Evolutionary conservation across 2,329 filamentous ascomycete genomes (phyloP), one percentile per base, ranked within the genome.

Genomic region (Clarireedia paspali): DNA sequence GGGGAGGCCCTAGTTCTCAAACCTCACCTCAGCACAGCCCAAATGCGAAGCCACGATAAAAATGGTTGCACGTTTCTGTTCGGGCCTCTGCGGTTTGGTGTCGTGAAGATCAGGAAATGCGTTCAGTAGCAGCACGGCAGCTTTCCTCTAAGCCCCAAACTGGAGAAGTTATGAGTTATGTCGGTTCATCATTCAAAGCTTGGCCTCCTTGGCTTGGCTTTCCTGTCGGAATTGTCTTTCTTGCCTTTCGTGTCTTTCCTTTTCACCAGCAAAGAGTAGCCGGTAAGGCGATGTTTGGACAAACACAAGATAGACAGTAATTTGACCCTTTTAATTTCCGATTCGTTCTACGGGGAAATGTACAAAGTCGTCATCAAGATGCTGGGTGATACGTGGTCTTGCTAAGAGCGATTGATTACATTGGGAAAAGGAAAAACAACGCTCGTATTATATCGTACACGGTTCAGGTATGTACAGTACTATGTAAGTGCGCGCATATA

Each of bases 141-240:
- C 30, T 9, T 14, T 12, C 10, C 12, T 34, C 30, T 34, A 34
- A 34, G 30, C 30, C 30, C 30, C 30, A 34, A 34, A 34, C 30
- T 34, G 30, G 30, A 34, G 30, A 34, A 12, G 30, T 34, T 34
- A 34, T 34, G 30, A 34, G 30, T 34, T 34, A 34, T 34, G 30
- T 34, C 40, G 26, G 40, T 47, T 26, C 39, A 6, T n/a, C 27
- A 53, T 14, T 5, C 26, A 39, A 52, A 46, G 50, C 50, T 53
- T 53, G 50, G 50, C 50, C 27, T 5, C 36, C 50, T 53, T 53
- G 50, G 50, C 10, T 30, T 20, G 14, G 27, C 40, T 46, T 47
- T 47, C 10, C 1, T 47, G 10, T 17, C 17, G n/a, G n/a, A 17
- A 17, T 17, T 17, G n/a, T 17, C n/a, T 17, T 17, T 17, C n/a